phyloP scores from a whole-genome alignment of 1,284 basidiomycete species.

The Erythrobasidium hasegawianum region DNA sequence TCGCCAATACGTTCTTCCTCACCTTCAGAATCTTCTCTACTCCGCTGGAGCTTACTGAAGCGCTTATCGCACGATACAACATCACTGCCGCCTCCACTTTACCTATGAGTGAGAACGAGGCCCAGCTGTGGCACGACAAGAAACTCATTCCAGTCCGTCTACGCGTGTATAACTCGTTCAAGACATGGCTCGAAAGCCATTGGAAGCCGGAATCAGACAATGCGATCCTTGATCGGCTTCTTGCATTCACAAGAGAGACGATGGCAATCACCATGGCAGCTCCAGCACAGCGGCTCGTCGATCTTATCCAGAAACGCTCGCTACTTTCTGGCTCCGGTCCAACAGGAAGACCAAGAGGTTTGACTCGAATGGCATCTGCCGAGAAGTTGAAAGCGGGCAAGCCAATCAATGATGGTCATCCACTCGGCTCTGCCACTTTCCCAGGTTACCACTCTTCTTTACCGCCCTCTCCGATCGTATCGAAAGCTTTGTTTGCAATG shows the following conservation, averaged over 20 bases:
- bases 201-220: constrained; percentile 63
- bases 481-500: constrained; percentile 63
- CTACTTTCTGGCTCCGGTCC: constrained; percentile 46
- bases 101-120: constrained; percentile 59
- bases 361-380: constrained; percentile 47
- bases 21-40: constrained; percentile 92
- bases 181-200: constrained; percentile 85
- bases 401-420: constrained; percentile 57
- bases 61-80: constrained; percentile 77
- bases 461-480: constrained; percentile 67
- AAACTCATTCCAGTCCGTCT: constrained; percentile 85
- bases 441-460: constrained; percentile 33
- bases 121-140: constrained; percentile 71
- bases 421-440: constrained; percentile 52
- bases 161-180: constrained; percentile 85
- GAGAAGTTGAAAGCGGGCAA: constrained; percentile 45
- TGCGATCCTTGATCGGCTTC: constrained; percentile 57
- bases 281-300: constrained; percentile 66
- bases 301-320: constrained; percentile 62
- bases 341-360: constrained; percentile 40
- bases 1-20: constrained; percentile 85
- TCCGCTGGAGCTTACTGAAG: constrained; percentile 68
- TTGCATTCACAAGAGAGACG: constrained; percentile 62
- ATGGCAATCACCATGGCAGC: constrained; percentile 63
- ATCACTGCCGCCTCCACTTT: constrained; percentile 53